Base-by-base conservation (phyloP, 495 filamentous ascomycete species). In the Penicillium antarcticum region DNA sequence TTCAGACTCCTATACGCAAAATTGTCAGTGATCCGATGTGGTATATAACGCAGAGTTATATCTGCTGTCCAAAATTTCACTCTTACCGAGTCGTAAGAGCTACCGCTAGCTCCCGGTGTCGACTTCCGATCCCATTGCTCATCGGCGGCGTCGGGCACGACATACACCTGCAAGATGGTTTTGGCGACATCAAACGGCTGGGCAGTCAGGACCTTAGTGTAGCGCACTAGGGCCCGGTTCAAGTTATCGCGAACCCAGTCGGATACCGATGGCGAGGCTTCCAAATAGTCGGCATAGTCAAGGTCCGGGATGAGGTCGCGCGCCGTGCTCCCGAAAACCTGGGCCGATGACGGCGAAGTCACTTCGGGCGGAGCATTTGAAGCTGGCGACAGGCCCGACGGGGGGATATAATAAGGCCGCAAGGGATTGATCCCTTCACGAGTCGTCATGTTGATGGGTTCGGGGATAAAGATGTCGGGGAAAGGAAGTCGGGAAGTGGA, bases 161-260 rank as follows among this genome's bases (percentile, higher is more conserved):
- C 68, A 63, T 86, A 84, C 35, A 89, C 84, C 71, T 98, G 94
- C 61, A 97, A 68, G 42, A 97, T 78, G 4, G 82, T 95, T 81
- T 96, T 97, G 58, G 92, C 90, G 49, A 96, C 91, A 70, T 97
- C 92, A 66, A 97, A 96, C 17, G 94, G 94, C 66, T 97, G 94
- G n/a, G 88, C 84, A 54, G 95, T 81, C 56, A 96, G 63, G 14
- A 94, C 81, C 52, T 83, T 84, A 26, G 81, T 83, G 68, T 98
- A 98, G 61, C 90, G 92, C 77, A 89, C 88, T 65, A 92, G 55
- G 42, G 91, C 83, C 59, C 89, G 83, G 63, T 96, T 88, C 26
- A 95, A 53, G 24, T 90, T 71, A 42, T 81, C 83, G 54, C 84
- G 86, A 18, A 90, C 69, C 45, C 85, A 83, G 53, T 87, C 85